Conservation (phyloP, 2,329 filamentous ascomycete genomes). For the Rhynchosporium secalis region DNA sequence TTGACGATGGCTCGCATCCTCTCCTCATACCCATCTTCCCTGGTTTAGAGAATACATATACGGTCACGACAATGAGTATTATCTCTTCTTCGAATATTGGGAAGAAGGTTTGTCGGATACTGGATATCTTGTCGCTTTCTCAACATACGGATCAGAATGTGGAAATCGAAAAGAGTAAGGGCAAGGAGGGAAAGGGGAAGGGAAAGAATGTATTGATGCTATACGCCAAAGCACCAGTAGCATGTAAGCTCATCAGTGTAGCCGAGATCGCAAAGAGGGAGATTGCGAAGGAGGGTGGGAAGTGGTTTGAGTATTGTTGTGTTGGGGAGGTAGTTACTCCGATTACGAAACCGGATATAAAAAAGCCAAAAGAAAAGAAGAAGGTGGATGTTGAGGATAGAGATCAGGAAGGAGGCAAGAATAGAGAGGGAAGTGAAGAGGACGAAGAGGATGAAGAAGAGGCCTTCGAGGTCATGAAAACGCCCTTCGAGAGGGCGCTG, state of each 20-base stretch:
- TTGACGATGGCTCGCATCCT: neutral
- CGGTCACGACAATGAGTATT: slow-evolving; percentile 54
- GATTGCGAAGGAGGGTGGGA: slow-evolving; percentile 48
- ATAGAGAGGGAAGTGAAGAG: slow-evolving; percentile 28
- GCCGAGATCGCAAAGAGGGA: slow-evolving; percentile 64
- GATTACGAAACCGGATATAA: slow-evolving; percentile 30
- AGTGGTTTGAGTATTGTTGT: slow-evolving; percentile 44
- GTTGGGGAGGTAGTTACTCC: slow-evolving; percentile 34
- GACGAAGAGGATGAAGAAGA: slow-evolving; percentile 41
- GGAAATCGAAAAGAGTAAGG: neutral
- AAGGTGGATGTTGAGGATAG: neutral
- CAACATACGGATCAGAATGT: neutral
- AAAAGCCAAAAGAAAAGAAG: neutral
- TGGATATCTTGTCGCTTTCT: slow-evolving; percentile 31
- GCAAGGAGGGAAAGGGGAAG: neutral
- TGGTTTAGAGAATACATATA: slow-evolving; percentile 37
- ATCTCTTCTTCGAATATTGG: slow-evolving; percentile 60
- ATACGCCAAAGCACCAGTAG: slow-evolving; percentile 42
- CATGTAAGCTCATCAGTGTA: slow-evolving; percentile 67
- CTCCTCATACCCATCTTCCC: slow-evolving; percentile 39
- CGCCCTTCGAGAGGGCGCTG: slow-evolving; percentile 54
- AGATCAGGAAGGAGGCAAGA: slow-evolving; percentile 11
- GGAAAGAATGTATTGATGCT: slow-evolving; percentile 41
- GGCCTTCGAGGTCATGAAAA: slow-evolving; percentile 59
- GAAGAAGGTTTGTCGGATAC: slow-evolving; percentile 38